Conservation (phyloP, 2,329 filamentous ascomycete genomes). For the Colletotrichum phormii region DNA sequence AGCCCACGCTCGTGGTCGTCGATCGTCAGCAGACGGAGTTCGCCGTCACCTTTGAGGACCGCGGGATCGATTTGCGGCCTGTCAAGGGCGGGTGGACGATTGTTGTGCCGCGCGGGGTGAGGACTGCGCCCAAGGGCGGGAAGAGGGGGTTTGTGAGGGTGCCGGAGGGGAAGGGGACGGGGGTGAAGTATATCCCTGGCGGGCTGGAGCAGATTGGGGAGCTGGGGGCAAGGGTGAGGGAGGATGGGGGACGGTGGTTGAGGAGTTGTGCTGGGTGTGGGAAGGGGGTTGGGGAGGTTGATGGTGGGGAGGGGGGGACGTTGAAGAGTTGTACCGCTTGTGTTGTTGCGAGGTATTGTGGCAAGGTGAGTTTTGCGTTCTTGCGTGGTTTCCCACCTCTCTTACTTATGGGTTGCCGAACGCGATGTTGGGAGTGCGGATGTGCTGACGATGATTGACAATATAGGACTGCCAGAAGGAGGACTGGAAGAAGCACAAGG, state of each 20-base stretch:
- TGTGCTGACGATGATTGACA: neutral
- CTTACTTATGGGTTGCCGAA: neutral
- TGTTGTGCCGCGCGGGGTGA: slow-evolving; percentile 49
- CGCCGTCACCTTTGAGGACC: slow-evolving; percentile 59
- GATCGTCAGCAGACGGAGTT: slow-evolving; percentile 55
- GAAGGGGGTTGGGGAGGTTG: slow-evolving; percentile 41
- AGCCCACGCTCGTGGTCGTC: slow-evolving; percentile 59
- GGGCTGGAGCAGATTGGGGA: slow-evolving; percentile 44
- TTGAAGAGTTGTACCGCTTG: slow-evolving; percentile 57
- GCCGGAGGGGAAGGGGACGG: slow-evolving; percentile 44
- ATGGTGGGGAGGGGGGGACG: slow-evolving; percentile 14
- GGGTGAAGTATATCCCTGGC: slow-evolving; percentile 50
- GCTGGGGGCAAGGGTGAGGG: slow-evolving; percentile 40
- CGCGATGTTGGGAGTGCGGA: neutral
- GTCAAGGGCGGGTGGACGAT: slow-evolving; percentile 55
- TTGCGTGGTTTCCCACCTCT: neutral
- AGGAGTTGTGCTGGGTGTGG: slow-evolving; percentile 44
- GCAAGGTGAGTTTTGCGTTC: slow-evolving; percentile 51
- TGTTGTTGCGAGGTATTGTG: slow-evolving; percentile 56
- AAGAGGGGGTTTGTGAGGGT: slow-evolving; percentile 55
- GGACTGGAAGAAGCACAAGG: slow-evolving; percentile 57
- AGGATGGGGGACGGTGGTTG: slow-evolving; percentile 19
- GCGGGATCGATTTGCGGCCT: slow-evolving; percentile 47
- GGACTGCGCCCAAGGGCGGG: slow-evolving; percentile 49
- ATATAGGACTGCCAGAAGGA: slow-evolving; percentile 55